These are phyloP conservation scores for Microdochium nivale DNA, from an alignment of 2,329 filamentous ascomycete genomes.

Conservation along the genomic window DNA sequence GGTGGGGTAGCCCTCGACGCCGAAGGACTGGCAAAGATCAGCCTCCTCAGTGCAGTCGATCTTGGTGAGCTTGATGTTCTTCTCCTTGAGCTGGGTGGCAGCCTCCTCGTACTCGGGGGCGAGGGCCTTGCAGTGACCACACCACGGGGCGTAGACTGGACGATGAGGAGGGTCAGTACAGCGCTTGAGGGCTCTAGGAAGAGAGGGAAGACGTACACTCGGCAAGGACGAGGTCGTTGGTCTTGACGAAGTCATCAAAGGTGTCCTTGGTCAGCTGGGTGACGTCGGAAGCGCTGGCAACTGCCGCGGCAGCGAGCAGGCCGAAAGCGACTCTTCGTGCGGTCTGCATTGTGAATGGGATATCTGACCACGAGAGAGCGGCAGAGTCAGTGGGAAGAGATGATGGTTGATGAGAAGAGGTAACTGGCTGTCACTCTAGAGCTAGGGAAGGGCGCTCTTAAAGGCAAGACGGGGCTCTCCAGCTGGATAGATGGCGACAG, in stretches of 20 bases:
- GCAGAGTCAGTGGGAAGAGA: background rate
- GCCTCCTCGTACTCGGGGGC: constrained; percentile 87
- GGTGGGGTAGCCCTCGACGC: constrained; percentile 96
- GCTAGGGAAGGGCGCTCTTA: background rate
- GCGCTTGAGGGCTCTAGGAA: background rate
- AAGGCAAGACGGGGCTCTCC: background rate
- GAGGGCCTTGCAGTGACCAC: constrained; percentile 97
- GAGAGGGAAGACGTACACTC: constrained; percentile 60
- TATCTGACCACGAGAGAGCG: background rate
- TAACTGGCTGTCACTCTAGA: background rate
- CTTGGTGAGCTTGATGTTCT: constrained; percentile 79
- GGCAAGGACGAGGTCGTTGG: constrained; percentile 82
- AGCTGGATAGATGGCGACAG: background rate
- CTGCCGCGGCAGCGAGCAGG: constrained; percentile 46
- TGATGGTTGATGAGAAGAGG: background rate
- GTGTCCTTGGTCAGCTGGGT: constrained; percentile 74
- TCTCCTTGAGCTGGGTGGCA: constrained; percentile 76
- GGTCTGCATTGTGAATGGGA: constrained; percentile 17
- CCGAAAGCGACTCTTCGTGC: constrained; percentile 34
- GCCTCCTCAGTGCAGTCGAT: constrained; percentile 92
- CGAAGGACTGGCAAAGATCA: constrained; percentile 81
- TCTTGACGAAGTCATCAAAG: constrained; percentile 78
- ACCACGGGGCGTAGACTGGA: constrained; percentile 90
- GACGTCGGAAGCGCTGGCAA: constrained; percentile 69
- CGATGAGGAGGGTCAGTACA: constrained; percentile 23